phyloP scores from a whole-genome alignment of 2,329 filamentous ascomycete species.

The Talaromyces pinophilus region DNA sequence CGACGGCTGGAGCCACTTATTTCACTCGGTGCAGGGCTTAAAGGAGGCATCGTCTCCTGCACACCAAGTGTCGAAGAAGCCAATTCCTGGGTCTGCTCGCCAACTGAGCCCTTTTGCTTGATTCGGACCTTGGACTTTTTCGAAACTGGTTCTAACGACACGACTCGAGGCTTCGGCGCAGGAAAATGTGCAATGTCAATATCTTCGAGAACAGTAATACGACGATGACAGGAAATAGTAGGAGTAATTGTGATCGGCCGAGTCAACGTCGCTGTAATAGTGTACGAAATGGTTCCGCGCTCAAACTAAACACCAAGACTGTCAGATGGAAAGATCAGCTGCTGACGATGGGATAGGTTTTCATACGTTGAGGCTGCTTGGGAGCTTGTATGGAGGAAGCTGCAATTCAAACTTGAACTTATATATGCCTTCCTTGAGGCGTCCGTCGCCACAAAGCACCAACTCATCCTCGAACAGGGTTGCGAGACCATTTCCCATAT shows the following conservation, averaged over 20 bases:
- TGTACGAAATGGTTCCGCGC: constrained; percentile 87
- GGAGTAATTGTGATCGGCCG: constrained; percentile 83
- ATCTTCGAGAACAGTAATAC: constrained; percentile 75
- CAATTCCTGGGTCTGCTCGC: constrained; percentile 47
- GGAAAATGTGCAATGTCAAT: constrained; percentile 79
- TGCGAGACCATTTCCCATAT: constrained; percentile 65
- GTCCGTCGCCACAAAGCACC: constrained; percentile 64
- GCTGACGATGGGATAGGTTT: constrained; percentile 14
- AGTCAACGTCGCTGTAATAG: constrained; percentile 85
- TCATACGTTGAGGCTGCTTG: constrained; percentile 92
- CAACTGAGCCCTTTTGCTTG: constrained; percentile 49
- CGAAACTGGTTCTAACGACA: constrained; percentile 86
- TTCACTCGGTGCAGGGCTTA: constrained; percentile 62
- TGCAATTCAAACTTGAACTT: constrained; percentile 66
- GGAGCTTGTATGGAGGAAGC: constrained; percentile 61
- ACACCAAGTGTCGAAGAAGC: constrained; percentile 39
- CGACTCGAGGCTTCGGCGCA: constrained; percentile 74
- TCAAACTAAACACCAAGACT: constrained; percentile 69
- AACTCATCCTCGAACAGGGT: constrained; percentile 66
- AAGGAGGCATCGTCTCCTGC: constrained; percentile 42
- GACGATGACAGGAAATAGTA: constrained; percentile 75
- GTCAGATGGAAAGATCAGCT: constrained; percentile 15
- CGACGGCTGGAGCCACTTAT: constrained; percentile 69
- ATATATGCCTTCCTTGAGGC: constrained; percentile 64
- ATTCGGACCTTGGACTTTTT: constrained; percentile 64